Evolutionary conservation across 2,329 filamentous ascomycete species (phyloP).

Genomic region (Basipetospora sp.): DNA sequence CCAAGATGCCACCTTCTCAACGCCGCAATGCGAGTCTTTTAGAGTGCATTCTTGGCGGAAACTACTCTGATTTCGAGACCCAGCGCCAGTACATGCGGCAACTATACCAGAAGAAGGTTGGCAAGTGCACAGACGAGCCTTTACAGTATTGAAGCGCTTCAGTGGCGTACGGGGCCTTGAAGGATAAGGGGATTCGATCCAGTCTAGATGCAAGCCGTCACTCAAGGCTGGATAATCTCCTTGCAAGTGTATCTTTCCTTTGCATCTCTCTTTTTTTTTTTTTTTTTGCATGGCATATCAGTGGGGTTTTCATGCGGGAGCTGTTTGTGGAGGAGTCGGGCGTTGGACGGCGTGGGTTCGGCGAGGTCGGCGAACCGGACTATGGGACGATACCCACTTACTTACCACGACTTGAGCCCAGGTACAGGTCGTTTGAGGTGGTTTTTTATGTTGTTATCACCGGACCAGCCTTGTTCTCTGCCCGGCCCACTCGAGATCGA

Average conservation of each 20-base stretch:
- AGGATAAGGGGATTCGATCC: too few relatives aligned
- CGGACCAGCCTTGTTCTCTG: too few relatives aligned
- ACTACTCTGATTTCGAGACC: conserved; percentile 9
- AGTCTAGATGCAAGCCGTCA: too few relatives aligned
- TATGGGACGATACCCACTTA: too few relatives aligned
- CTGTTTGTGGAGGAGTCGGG: too few relatives aligned
- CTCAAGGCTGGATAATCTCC: too few relatives aligned
- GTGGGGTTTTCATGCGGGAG: too few relatives aligned
- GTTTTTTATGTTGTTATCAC: too few relatives aligned
- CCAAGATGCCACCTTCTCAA: conserved; percentile 13
- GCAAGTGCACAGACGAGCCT: not conserved
- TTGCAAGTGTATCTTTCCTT: not conserved
- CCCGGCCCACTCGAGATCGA: too few relatives aligned
- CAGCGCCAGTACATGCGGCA: conserved; percentile 7
- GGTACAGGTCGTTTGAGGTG: not conserved
- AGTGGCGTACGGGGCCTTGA: not conserved
- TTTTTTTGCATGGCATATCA: too few relatives aligned
- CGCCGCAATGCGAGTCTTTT: conserved; percentile 6
- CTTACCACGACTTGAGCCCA: not conserved
- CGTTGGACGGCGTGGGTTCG: too few relatives aligned
- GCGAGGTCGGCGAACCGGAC: too few relatives aligned
- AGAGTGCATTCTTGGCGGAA: conserved; percentile 9
- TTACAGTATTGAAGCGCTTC: not conserved
- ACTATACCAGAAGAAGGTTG: not conserved
- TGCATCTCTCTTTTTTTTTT: not conserved